Base-by-base conservation (phyloP, 192 early-diverging fungal genomes). In the Rhizophagus prolifer region DNA sequence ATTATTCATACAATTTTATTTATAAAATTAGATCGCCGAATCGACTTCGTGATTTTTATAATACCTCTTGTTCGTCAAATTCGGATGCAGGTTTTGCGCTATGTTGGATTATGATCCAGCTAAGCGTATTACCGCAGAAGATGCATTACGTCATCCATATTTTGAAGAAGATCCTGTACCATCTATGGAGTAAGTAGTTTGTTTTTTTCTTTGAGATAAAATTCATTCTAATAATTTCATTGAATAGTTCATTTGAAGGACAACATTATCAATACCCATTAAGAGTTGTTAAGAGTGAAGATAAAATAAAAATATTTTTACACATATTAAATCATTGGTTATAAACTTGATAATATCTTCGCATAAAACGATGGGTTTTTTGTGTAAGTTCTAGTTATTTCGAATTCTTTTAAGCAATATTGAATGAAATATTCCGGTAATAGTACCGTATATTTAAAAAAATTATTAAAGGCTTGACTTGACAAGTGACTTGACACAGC, bases 71-170 rank as follows among this genome's bases (percentile, higher is more conserved):
- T 60, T 81, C 87, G 46, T 87, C 81, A 50, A 72, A 96, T 50
- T 94, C 95, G 1, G 90, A 91, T 47, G 85, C 82, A 63, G 96
- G 95, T 1, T 79, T 92, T 23, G 94, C 96, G 76, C 80, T 23
- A 71, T 99, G 84, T 85, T 99, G 30, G 86, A 88, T 0, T 94
- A 93, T 74, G 94, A 99, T 83, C 97, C 97, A 0, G 78, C 81
- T 14, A 85, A 90, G 72, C 82, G 97, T 1, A 99, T 99, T 44
- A 91, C 95, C 1, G 97, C 97, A 0, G 91, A 95, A 74, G 90
- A 95, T 66, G 97, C 95, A 0, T 79, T 99, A 12, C 81, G 88
- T 9, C 97, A 99, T 75, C 93, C 96, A 21, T 99, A 95, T 73
- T 96, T 96, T 69, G 83, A 85, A 50, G 95, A 97, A 73, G 92